A percentile compares a stretch with the other conserved stretches of the same genome.
phyloP scores from a whole-genome alignment of 1,284 basidiomycete genomes.

The Meripilus lineatus region DNA sequence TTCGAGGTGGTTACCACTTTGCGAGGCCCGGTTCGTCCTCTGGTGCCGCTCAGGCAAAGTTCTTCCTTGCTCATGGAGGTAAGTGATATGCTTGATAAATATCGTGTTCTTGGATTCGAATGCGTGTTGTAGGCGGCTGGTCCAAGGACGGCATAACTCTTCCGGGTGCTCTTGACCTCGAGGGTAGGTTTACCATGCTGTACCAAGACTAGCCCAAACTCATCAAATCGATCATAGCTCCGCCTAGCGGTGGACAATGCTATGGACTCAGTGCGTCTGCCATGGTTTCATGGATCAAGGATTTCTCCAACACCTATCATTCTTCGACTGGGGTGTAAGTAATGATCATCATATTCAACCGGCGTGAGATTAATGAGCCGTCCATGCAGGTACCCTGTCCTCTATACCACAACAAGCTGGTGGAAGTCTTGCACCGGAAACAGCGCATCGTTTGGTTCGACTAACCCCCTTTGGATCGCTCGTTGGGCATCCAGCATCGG shows the following conservation, averaged over 20 bases:
- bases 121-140: constrained; percentile 49
- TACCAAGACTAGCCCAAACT: not conserved
- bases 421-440: constrained; percentile 64
- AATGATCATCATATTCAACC: not conserved
- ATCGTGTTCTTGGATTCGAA: too few species aligned
- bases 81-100: too few species aligned
- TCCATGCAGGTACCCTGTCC: constrained; percentile 36
- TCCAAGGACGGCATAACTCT: constrained; percentile 55
- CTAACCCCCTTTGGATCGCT: constrained; percentile 59
- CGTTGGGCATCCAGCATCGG: constrained; percentile 44
- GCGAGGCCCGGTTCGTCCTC: constrained; percentile 47
- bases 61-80: constrained; percentile 60
- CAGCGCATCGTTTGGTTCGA: constrained; percentile 41
- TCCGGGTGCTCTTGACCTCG: constrained; percentile 62
- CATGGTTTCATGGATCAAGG: constrained; percentile 61
- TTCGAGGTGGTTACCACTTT: constrained; percentile 60
- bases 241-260: constrained; percentile 45
- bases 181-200: constrained; percentile 36
- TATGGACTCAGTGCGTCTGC: constrained; percentile 49
- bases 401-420: constrained; percentile 65
- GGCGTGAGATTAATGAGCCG: constrained; percentile 1
- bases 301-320: constrained; percentile 60
- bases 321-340: constrained; percentile 41
- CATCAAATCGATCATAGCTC: constrained; percentile 30
- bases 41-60: constrained; percentile 56